Conservation (phyloP, 306 rosid species). For the Casuarina equisetifolia region DNA sequence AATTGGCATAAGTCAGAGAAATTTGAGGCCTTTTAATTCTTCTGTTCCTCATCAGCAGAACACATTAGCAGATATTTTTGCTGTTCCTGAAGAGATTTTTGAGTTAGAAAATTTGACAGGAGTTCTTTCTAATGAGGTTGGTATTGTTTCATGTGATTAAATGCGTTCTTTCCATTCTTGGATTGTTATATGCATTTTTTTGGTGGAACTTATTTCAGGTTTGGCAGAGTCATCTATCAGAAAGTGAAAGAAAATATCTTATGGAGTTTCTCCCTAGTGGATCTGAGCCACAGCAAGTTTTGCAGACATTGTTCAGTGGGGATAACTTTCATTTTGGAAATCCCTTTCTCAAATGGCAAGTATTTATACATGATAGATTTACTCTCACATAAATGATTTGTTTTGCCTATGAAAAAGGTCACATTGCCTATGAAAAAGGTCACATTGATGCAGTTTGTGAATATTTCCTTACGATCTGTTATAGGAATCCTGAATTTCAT, state of each 20-base stretch:
- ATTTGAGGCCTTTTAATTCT: constrained; percentile 49
- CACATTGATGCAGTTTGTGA: not conserved
- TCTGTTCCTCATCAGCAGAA: constrained; percentile 42
- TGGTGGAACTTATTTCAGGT: constrained; percentile 52
- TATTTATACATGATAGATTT: constrained; percentile 28
- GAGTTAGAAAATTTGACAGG: constrained; percentile 62
- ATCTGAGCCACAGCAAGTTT: constrained; percentile 56
- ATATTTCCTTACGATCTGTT: constrained; percentile 11
- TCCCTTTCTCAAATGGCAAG: constrained; percentile 74
- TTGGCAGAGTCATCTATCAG: constrained; percentile 78
- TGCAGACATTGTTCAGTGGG: constrained; percentile 69
- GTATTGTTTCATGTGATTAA: constrained; percentile 18
- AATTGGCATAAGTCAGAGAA: constrained; percentile 79
- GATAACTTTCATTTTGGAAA: constrained; percentile 75
- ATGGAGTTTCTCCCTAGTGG: constrained; percentile 74
- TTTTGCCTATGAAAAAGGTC: no score
- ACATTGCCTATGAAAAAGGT: no score
- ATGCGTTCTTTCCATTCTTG: constrained; percentile 1
- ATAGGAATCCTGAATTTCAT: not conserved
- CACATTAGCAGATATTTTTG: constrained; percentile 65
- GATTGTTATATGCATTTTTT: constrained; percentile 17
- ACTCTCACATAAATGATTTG: no score
- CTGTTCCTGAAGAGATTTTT: constrained; percentile 71
- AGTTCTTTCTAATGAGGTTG: constrained; percentile 82
- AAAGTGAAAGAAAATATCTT: constrained; percentile 68